Percentiles rank a stretch among this genome's conserved stretches.
phyloP scores from a whole-genome alignment of 2,329 filamentous ascomycete species.

The Ascochyta viciae-villosae region DNA sequence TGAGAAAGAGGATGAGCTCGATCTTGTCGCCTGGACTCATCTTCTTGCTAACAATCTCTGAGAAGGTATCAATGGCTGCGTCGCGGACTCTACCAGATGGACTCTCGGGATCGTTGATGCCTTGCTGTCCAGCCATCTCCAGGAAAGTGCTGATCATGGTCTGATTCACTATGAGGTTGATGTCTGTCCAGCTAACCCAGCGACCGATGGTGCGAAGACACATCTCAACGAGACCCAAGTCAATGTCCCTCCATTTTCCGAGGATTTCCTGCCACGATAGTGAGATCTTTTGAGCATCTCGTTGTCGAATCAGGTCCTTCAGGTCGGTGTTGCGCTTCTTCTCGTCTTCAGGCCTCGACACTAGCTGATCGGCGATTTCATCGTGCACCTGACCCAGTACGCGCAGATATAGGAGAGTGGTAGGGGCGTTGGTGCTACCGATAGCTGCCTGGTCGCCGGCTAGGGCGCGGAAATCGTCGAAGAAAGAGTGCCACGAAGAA shows the following conservation, averaged over 20 bases:
- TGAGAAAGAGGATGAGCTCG: constrained; percentile 89
- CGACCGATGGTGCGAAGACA: constrained; percentile 90
- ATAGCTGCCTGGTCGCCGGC: constrained; percentile 67
- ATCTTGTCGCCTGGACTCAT: constrained; percentile 95
- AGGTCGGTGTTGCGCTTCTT: constrained; percentile 85
- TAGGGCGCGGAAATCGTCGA: constrained; percentile 85
- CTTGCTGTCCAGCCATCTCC: constrained; percentile 80
- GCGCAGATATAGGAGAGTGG: constrained; percentile 86
- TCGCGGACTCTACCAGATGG: constrained; percentile 78
- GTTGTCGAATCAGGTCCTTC: constrained; percentile 86
- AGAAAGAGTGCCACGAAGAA: constrained; percentile 84
- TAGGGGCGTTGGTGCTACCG: constrained; percentile 72
- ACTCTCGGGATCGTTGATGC: constrained; percentile 64
- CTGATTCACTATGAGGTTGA: constrained; percentile 84
- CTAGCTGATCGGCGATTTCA: constrained; percentile 92
- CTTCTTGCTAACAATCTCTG: constrained; percentile 96
- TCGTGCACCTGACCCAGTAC: constrained; percentile 91
- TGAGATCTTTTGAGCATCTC: constrained; percentile 88
- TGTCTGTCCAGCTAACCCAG: constrained; percentile 99
- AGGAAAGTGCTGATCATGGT: constrained; percentile 83
- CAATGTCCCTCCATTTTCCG: constrained; percentile 71
- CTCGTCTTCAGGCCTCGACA: constrained; percentile 78
- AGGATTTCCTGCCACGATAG: constrained; percentile 92
- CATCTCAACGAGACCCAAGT: constrained; percentile 80
- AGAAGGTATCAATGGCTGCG: constrained; percentile 92